These are phyloP conservation scores for Penicillium sp. DNA, from an alignment of 2,329 filamentous ascomycete species.

Conservation along the genomic window DNA sequence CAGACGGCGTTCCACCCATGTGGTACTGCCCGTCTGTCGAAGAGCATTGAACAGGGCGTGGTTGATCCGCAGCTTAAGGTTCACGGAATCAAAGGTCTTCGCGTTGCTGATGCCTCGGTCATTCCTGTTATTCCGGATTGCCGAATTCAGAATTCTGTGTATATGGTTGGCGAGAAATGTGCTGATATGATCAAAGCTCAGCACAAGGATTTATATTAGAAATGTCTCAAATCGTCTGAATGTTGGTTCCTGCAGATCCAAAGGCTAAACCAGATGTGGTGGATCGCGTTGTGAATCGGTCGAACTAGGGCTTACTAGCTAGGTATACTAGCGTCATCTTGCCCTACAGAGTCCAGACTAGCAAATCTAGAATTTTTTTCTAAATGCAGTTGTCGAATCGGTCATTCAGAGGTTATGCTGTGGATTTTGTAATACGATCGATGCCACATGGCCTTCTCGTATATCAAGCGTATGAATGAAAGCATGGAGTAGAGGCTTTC, in stretches of 20 bases:
- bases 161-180: not conserved
- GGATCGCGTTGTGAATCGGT: not conserved
- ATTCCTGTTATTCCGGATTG: conserved; percentile 55
- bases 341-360: no score
- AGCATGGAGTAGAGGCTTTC: no score
- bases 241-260: not conserved
- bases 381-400: not conserved
- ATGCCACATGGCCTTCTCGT: not conserved
- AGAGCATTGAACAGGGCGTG: conserved; percentile 25
- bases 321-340: not conserved
- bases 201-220: not conserved
- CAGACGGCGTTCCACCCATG: conserved; percentile 60
- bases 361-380: no score
- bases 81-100: conserved; percentile 51
- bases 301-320: not conserved
- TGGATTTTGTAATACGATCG: not conserved
- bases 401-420: not conserved
- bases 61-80: conserved; percentile 52
- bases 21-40: conserved; percentile 52
- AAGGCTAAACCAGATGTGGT: not conserved
- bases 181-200: not conserved
- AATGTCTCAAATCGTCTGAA: not conserved
- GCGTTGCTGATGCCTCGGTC: conserved; percentile 55
- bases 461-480: not conserved
- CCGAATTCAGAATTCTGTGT: conserved; percentile 52